Evolutionary conservation across 2,329 filamentous ascomycete genomes (phyloP).

Genomic region (Phoma sp.): DNA sequence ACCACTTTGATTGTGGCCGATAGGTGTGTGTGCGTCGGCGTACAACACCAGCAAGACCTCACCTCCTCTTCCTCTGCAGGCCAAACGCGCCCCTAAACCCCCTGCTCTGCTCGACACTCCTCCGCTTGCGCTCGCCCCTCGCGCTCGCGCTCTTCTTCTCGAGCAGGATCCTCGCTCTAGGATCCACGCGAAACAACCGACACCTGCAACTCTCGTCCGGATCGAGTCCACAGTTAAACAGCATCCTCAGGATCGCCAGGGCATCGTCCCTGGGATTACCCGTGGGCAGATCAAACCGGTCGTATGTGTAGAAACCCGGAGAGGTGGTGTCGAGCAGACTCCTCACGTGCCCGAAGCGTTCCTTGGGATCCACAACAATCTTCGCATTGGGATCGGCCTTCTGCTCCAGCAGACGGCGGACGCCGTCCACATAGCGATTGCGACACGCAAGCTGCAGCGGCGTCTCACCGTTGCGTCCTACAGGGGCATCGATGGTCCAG

Average conservation of each 20-base stretch:
- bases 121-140: slow-evolving; percentile 7
- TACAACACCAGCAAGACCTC: not conserved
- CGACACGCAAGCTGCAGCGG: slow-evolving; percentile 14
- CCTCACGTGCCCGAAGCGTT: slow-evolving; percentile 15
- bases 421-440: slow-evolving; percentile 17
- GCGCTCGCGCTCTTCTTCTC: slow-evolving; percentile 11
- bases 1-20: too few species aligned
- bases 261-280: slow-evolving; percentile 15
- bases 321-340: slow-evolving; percentile 7
- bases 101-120: slow-evolving; percentile 5
- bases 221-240: slow-evolving; percentile 14
- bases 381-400: slow-evolving; percentile 15
- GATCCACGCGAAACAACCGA: slow-evolving; percentile 12
- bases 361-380: slow-evolving; percentile 6
- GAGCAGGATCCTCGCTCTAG: slow-evolving; percentile 1
- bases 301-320: slow-evolving; percentile 11
- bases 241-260: slow-evolving; percentile 14
- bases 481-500: slow-evolving; percentile 12
- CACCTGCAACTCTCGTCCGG: slow-evolving; percentile 15
- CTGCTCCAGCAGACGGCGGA: slow-evolving; percentile 14
- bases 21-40: too few species aligned
- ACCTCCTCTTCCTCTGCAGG: slow-evolving; percentile 9
- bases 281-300: slow-evolving; percentile 15
- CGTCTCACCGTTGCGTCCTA: slow-evolving; percentile 16
- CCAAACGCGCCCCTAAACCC: slow-evolving; percentile 13